Percentiles rank a stretch among this genome's conserved stretches.
These are phyloP conservation scores for Thermothelomyces thermophilus DNA, from an alignment of 2,329 filamentous ascomycete genomes.

Conservation along the genomic window DNA sequence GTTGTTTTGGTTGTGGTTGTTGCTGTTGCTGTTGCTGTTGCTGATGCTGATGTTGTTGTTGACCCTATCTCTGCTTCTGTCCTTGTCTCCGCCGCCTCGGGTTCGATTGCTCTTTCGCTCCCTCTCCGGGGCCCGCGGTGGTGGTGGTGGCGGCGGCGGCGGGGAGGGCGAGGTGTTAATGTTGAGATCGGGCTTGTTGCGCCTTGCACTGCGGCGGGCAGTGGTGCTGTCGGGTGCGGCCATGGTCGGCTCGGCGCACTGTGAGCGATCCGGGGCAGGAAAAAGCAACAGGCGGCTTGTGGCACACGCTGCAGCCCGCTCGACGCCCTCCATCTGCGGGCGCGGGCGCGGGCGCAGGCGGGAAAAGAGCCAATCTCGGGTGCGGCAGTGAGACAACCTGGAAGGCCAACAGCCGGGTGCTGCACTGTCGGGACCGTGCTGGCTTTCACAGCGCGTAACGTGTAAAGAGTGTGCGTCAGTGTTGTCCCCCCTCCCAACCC, in stretches of 20 bases:
- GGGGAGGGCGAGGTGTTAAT: constrained; percentile 23
- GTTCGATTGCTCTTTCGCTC: not conserved
- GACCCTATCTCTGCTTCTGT: not conserved
- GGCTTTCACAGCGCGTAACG: not conserved
- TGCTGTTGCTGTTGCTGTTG: too few species aligned
- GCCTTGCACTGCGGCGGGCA: constrained; percentile 15
- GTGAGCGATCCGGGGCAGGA: not conserved
- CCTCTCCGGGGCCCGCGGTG: not conserved
- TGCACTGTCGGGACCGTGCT: constrained; percentile 1
- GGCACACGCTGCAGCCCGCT: constrained; percentile 8
- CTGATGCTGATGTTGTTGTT: too few species aligned
- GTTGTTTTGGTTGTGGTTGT: too few species aligned
- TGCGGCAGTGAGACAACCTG: not conserved
- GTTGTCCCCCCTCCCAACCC: not conserved
- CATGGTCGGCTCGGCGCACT: constrained; percentile 8
- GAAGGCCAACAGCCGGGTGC: not conserved
- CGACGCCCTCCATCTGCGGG: constrained; percentile 12
- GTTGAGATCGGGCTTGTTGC: constrained; percentile 24
- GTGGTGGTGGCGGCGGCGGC: constrained; percentile 9
- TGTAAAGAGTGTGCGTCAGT: constrained; percentile 7
- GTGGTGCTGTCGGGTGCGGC: constrained; percentile 14
- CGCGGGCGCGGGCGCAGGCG: not conserved
- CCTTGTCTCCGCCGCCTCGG: not conserved
- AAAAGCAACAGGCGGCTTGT: constrained; percentile 13
- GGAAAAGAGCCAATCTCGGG: not conserved